phyloP scores from a whole-genome alignment of 164 flowering plant genomes.

The Vitis rupestris region DNA sequence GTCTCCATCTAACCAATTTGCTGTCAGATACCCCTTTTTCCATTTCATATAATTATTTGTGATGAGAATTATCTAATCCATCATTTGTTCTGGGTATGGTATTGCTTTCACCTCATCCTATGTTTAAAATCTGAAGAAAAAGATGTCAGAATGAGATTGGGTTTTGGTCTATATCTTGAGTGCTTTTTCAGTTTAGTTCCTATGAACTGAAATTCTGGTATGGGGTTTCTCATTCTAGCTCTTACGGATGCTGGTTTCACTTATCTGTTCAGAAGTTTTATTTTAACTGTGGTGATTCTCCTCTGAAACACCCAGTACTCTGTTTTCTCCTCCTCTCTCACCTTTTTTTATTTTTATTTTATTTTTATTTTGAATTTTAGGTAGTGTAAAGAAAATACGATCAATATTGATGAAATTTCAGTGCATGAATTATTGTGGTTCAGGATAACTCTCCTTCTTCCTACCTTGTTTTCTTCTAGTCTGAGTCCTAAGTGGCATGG shows the following conservation, averaged over 20 bases:
- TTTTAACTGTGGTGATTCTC: too few relatives aligned
- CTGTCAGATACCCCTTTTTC: slow-evolving; percentile 9
- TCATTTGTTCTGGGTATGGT: slow-evolving; percentile 3
- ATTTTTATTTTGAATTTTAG: too few relatives aligned
- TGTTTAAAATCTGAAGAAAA: background rate
- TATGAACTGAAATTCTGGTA: too few relatives aligned
- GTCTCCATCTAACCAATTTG: slow-evolving; percentile 19
- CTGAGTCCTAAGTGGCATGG: background rate
- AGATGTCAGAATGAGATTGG: background rate
- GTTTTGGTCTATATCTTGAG: too few relatives aligned
- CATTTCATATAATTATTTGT: background rate
- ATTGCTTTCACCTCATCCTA: background rate
- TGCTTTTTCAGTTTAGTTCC: background rate
- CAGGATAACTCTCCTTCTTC: too few relatives aligned
- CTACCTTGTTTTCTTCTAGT: too few relatives aligned
- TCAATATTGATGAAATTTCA: too few relatives aligned
- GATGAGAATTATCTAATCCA: slow-evolving; percentile 15
- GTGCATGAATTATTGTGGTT: too few relatives aligned
- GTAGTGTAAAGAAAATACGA: too few relatives aligned
- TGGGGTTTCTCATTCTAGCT: background rate
- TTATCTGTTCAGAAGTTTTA: background rate
- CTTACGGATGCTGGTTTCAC: background rate
- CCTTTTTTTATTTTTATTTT: background rate
- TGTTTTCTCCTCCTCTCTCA: background rate
- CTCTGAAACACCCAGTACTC: background rate